A percentile compares a stretch with the other conserved stretches of the same genome.
Evolutionary conservation across 352 stramenopile species (phyloP).

Genomic region (Halophytophthora polymorphica): DNA sequence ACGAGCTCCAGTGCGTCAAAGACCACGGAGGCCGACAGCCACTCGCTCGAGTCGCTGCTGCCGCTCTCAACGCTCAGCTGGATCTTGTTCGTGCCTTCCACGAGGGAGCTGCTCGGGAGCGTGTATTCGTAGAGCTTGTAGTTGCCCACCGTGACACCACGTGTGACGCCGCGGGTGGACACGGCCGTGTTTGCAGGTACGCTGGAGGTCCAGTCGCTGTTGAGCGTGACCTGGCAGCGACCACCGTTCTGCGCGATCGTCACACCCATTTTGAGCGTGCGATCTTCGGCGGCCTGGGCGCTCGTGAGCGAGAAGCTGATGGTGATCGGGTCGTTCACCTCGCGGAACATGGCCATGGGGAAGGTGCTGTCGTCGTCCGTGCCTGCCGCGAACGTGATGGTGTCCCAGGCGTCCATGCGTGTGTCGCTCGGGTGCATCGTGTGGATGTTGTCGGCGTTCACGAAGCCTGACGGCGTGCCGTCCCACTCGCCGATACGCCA

Average conservation of each 20-base stretch:
- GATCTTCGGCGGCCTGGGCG: conserved; percentile 11
- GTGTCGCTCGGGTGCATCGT: conserved; percentile 49
- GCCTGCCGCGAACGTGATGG: conserved; percentile 21
- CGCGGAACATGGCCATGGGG: conserved; percentile 46
- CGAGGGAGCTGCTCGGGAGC: conserved; percentile 27
- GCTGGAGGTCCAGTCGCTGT: conserved; percentile 31
- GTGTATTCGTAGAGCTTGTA: conserved; percentile 47
- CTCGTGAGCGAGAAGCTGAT: conserved; percentile 30
- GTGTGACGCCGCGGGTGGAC: conserved; percentile 41
- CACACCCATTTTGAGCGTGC: conserved; percentile 38
- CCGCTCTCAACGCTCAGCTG: conserved; percentile 36
- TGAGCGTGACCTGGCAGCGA: conserved; percentile 30
- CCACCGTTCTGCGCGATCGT: conserved; percentile 38
- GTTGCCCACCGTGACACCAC: conserved; percentile 38
- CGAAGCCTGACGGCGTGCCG: conserved; percentile 42
- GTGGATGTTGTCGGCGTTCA: conserved; percentile 50
- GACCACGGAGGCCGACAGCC: conserved; percentile 40
- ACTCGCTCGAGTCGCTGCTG: conserved; percentile 28
- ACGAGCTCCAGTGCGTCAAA: conserved; percentile 44
- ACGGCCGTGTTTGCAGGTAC: conserved; percentile 25
- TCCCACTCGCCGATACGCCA: conserved; percentile 53
- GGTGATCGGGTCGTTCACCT: conserved; percentile 38
- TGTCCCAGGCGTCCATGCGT: conserved; percentile 26
- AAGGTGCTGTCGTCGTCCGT: conserved; percentile 24
- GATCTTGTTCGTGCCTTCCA: conserved; percentile 30